These are phyloP conservation scores for Erodium trifolium DNA, from an alignment of 441 rosid species.

Conservation along the genomic window DNA sequence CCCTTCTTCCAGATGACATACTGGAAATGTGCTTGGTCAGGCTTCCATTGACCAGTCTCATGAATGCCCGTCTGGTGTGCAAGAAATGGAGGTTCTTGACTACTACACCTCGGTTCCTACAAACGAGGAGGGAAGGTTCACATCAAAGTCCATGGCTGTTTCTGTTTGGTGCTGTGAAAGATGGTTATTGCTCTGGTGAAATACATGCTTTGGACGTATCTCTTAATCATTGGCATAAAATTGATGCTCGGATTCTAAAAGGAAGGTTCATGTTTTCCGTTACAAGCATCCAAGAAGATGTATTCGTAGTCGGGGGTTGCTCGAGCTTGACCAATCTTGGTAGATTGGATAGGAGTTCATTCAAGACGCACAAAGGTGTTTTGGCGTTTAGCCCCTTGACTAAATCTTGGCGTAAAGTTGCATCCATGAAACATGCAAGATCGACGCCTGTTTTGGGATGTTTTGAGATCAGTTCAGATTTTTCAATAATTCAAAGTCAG, in stretches of 20 bases:
- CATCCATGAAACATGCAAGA: conserved; percentile 84
- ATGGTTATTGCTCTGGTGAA: conserved; percentile 71
- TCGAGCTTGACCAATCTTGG: conserved; percentile 59
- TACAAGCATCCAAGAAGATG: conserved; percentile 58
- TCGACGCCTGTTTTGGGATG: conserved; percentile 73
- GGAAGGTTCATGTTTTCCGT: conserved; percentile 89
- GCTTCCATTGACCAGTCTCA: conserved; percentile 67
- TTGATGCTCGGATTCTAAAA: conserved; percentile 55
- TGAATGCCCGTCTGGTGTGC: conserved; percentile 90
- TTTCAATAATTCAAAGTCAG: conserved; percentile 38
- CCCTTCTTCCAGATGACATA: conserved; percentile 79
- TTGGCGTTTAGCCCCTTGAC: conserved; percentile 66
- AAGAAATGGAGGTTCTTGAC: conserved; percentile 84
- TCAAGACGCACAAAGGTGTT: conserved; percentile 78
- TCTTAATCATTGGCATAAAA: conserved; percentile 69
- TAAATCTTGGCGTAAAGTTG: conserved; percentile 72
- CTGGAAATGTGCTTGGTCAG: conserved; percentile 86
- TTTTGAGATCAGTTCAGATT: conserved; percentile 62
- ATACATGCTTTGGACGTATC: conserved; percentile 69
- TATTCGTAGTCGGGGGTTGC: conserved; percentile 81
- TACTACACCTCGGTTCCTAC: conserved; percentile 57
- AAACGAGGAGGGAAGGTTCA: conserved; percentile 55
- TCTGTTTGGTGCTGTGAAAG: conserved; percentile 74
- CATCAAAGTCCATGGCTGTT: conserved; percentile 83
- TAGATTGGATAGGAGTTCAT: conserved; percentile 66